Base-by-base conservation (phyloP, 208 protist species). In the Leishmania guyanensis region DNA sequence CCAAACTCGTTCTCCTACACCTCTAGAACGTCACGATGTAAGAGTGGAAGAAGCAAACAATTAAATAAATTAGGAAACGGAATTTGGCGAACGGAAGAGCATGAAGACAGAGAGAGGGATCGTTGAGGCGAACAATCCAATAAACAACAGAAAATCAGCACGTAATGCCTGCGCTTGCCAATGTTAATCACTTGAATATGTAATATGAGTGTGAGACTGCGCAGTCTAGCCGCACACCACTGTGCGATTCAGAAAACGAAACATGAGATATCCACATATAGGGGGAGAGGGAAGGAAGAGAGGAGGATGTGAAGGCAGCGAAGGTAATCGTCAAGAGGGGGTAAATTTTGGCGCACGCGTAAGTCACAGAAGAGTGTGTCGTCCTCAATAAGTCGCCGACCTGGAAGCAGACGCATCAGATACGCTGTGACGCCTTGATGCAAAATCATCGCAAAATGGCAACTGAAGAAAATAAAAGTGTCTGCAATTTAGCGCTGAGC, bases 141-240 rank as follows among this genome's bases (percentile, higher is more conserved):
- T 33, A 58, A 77, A 68, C 65, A 86, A 78, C 70, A 78, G 78
- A 77, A 65, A 56, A 70, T 71, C 66, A 29, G 36, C 66, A 73
- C 69, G 69, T 10, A 46, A 53, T 54, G 29, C 10, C 72, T 62
- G 29, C 29, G 72, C 17, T 62, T 12, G 72, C 17, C 3, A 76
- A 62, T 10, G 8, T 14, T 58, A 62, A 62, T 76, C 51, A 43
- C 50, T 62, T 29, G 33, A 58, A 58, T 29, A 76, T 76, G 72
- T 60, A 46, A 76, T 33, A 17, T 17, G 72, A 39, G 72, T 26
- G 22, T 39, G 68, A 6, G 72, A 76, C 51, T 48, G 51, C 43
- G 33, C 26, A 39, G 62, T 64, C 72, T 46, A 76, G 33, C 51
- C 51, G 53, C 51, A 62, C 43, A 58, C 72, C 53, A 53, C 72